Percentiles rank a stretch among this genome's conserved stretches.
These are phyloP conservation scores for Solidago caesia DNA, from an alignment of 129 eudicot genomes.

Conservation along the genomic window DNA sequence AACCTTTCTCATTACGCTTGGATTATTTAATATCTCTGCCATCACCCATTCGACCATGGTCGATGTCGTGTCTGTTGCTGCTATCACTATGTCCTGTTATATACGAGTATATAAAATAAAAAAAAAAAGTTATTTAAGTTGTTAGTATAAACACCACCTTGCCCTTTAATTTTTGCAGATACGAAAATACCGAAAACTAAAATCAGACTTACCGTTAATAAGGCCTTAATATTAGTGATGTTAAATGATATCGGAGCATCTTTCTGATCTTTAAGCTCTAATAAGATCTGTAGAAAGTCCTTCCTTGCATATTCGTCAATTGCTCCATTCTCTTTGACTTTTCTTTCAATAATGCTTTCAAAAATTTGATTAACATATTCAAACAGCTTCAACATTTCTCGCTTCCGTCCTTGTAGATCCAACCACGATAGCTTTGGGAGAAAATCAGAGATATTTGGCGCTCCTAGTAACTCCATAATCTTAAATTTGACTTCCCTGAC, in stretches of 20 bases:
- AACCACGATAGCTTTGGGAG: conserved; percentile 27
- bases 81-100: conserved; percentile 31
- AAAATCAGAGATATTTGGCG: conserved; percentile 33
- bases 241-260: conserved; percentile 5
- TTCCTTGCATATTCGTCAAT: conserved; percentile 10
- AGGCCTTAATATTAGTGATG: conserved; percentile 27
- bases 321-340: background rate
- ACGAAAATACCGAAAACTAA: background rate
- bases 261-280: conserved; percentile 31
- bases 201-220: conserved; percentile 27
- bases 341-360: background rate
- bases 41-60: conserved; percentile 42
- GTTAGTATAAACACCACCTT: no score
- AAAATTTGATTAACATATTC: background rate
- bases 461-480: conserved; percentile 12
- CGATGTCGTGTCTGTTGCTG: conserved; percentile 40
- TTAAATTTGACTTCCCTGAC: conserved; percentile 28
- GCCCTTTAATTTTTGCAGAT: no score
- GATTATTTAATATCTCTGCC: conserved; percentile 42
- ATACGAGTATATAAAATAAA: no score
- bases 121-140: no score
- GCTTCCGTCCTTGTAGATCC: conserved; percentile 22
- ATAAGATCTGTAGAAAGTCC: conserved; percentile 34
- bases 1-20: conserved; percentile 21
- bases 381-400: conserved; percentile 14